phyloP scores from a whole-genome alignment of 495 filamentous ascomycete species.

The Hypoxylon lienhwacheense region DNA sequence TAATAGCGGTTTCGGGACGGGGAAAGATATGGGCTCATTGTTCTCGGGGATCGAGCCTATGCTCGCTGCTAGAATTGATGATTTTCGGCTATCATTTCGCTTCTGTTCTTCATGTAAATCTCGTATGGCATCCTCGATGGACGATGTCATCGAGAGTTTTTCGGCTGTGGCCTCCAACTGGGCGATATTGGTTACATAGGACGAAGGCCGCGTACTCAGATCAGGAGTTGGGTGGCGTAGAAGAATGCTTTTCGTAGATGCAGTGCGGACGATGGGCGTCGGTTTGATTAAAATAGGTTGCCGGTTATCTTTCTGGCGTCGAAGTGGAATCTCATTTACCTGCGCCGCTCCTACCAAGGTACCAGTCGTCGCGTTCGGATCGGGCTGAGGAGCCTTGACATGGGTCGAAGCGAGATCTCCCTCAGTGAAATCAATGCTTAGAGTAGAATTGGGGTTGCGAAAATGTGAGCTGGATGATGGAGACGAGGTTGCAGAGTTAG shows the following conservation, averaged over 20 bases:
- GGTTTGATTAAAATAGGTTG: conserved; percentile 35
- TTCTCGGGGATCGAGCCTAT: conserved; percentile 43
- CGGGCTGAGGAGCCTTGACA: neutral
- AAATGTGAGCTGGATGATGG: conserved; percentile 23
- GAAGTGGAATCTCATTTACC: conserved; percentile 19
- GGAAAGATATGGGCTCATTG: conserved; percentile 39
- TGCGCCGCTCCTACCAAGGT: conserved; percentile 2
- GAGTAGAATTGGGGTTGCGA: conserved; percentile 6
- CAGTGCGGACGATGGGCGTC: conserved; percentile 60
- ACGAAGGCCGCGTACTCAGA: conserved; percentile 70
- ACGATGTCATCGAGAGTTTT: conserved; percentile 74
- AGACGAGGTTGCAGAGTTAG: conserved; percentile 26
- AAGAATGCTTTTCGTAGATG: conserved; percentile 59
- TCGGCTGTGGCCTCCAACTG: conserved; percentile 81
- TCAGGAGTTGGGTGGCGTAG: conserved; percentile 79
- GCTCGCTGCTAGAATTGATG: conserved; percentile 53
- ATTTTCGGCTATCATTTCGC: conserved; percentile 62
- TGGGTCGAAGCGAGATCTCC: conserved; percentile 1
- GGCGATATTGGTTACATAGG: conserved; percentile 76
- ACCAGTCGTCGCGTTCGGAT: conserved; percentile 11
- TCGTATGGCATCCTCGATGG: conserved; percentile 79
- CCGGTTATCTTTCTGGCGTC: conserved; percentile 10
- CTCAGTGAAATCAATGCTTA: neutral
- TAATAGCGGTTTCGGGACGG: conserved; percentile 52
- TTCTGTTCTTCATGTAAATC: conserved; percentile 79